Base-by-base conservation (phyloP, 2,329 filamentous ascomycete genomes). In the Ceratocystis cubensis region DNA sequence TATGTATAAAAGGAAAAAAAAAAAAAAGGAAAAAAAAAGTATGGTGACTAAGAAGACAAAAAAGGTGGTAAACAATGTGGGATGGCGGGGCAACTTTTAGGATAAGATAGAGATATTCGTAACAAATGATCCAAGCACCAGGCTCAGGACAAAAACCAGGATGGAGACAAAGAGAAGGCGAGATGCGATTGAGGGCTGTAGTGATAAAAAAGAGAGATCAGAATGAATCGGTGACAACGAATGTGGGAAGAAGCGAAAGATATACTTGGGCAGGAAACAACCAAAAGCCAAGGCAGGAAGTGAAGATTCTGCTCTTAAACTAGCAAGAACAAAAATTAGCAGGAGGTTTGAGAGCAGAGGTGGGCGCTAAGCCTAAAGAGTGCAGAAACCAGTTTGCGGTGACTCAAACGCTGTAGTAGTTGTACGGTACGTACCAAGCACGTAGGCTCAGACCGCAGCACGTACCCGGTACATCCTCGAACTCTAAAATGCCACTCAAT, bases 21-120 rank as follows among this genome's bases (percentile, higher is more conserved):
- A 22, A 22, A 22, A 22, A 22, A 22, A 22, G 44, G 30, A 59
- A 61, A 30, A 61, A 33, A 64, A 63, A n/a, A 56, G 20, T 64
- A 62, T 22, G 25, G 28, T 61, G 57, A 48, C 33, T 30, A 62
- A 63, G 22, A 65, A 66, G 62, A 66, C 65, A 66, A 66, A 67
- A 64, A 61, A 63, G 44, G 59, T 64, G 66, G 63, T 48, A 62
- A 61, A 67, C 45, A 66, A 63, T 46, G 61, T 63, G 53, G 68
- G 63, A 57, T 59, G 66, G 65, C 61, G 53, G 62, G 59, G 62
- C 62, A 67, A 30, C 28, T 62, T 68, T 66, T 63, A 66, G 63
- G 56, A 59, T 68, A 56, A 45, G 57, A 66, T 63, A 63, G 37
- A 59, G 28, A 59, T 59, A n/a, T 8, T 59, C 8, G 28, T 37